Evolutionary conservation across 1,284 basidiomycete genomes (phyloP), one percentile per base, ranked within the genome.

Genomic region (Waitea zeae): DNA sequence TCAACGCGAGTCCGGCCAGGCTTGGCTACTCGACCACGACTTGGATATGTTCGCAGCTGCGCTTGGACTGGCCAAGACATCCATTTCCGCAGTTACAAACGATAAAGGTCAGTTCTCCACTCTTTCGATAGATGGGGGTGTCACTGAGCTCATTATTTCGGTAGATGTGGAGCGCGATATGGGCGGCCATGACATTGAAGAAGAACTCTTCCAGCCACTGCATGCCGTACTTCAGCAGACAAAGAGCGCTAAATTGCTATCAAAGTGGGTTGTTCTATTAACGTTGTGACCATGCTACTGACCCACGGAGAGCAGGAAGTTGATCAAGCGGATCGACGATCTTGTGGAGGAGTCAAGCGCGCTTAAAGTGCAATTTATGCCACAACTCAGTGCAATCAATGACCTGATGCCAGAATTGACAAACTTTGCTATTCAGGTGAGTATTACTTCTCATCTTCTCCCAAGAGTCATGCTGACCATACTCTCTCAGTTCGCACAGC

Each of bases 41-140:
- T 62, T 96, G 5, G 90, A 96, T 51, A 81, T 83, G 51, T 89
- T 95, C 51, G 73, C 83, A 17, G 88, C 87, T 5, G 86, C 88
- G 1, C 70, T 93, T 35, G 84, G 83, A 1, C 68, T 90, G 40
- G 75, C 82, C 22, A 86, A 88, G 59, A 88, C 88, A 3, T 75
- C 79, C 3, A 69, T 95, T n/a, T 60, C 68, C 13, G 60, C 62
- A 2, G 61, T 84, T 20, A 50, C 84, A 31, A 67, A 72, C 41
- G 90, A 93, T 44, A 72, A 80, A 40, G 84, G 83, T 81, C 39
- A 36, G 60, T 43, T 17, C 11, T 5, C 34, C 26, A 39, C 38
- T 32, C 30, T 35, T 37, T 33, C 29, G 17, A 3, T 34, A 34
- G 3, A 2, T 31, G 38, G 20, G 12, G 13, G n/a, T 34, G 26